These are phyloP conservation scores for Globisporangium abappressorium DNA, from an alignment of 352 stramenopile species.

Conservation along the genomic window DNA sequence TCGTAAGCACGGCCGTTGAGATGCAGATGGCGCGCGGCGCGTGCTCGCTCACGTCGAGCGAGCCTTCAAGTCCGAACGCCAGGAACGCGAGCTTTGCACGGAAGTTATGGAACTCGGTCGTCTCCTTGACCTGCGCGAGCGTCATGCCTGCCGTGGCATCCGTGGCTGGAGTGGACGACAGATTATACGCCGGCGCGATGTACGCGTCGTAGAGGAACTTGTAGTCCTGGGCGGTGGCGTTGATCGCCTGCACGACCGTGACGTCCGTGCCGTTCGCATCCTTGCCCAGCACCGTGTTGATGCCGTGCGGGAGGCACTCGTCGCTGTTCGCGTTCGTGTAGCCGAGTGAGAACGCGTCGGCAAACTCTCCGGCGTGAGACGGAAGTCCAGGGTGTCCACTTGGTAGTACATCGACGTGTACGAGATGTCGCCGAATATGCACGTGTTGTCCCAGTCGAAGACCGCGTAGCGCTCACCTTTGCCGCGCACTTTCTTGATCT, in stretches of 20 bases:
- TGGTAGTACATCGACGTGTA: background rate
- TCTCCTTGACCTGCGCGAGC: background rate
- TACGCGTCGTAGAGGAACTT: conserved; percentile 53
- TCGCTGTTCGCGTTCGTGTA: conserved; percentile 24
- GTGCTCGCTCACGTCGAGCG: background rate
- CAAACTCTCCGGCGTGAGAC: background rate
- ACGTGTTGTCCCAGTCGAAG: background rate
- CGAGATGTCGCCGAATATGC: background rate
- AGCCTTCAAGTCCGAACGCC: background rate
- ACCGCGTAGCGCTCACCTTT: background rate
- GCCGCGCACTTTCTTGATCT: background rate
- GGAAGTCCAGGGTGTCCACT: background rate
- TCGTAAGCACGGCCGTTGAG: background rate
- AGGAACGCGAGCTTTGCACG: background rate
- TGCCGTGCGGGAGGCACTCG: conserved; percentile 40
- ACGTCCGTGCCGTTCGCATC: conserved; percentile 50
- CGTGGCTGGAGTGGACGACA: no score
- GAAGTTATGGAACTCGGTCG: background rate
- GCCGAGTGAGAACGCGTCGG: background rate
- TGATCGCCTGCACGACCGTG: conserved; percentile 33
- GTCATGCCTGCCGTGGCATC: background rate
- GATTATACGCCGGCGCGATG: conserved; percentile 26
- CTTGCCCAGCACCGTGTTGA: conserved; percentile 41
- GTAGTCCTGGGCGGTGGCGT: conserved; percentile 37
- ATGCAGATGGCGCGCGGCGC: background rate